Evolutionary conservation across 345 rosid genomes (phyloP), one percentile per base, ranked within the genome.

Genomic region (Sonneratia alba): DNA sequence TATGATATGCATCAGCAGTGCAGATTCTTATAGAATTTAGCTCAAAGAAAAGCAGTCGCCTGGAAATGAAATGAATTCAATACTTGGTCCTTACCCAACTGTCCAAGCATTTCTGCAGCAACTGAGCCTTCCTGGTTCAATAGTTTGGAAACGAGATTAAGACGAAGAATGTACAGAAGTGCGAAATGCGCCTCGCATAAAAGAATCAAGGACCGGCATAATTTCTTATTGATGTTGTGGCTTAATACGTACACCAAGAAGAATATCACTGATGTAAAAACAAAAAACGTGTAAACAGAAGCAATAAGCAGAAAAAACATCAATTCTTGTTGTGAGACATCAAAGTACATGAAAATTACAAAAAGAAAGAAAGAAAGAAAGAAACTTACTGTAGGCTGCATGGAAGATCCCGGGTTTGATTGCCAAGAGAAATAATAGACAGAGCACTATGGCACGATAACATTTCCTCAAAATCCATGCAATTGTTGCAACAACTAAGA

Each of bases 181-280:
- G 84, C 76, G 45, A 83, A 83, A 73, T 83, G 86, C 36, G 57
- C 73, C 69, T 81, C 84, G 10, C 86, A 83, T 38, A 83, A 64
- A 73, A 83, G 75, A 45, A 81, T 74, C 74, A 83, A 42, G 72
- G 75, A 68, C 49, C 77, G 77, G 55, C 83, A 71, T 36, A 73
- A 66, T 76, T 71, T 79, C 64, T 66, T 68, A 61, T 79, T 75
- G 72, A 83, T 79, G 64, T 18, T 73, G 73, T 79, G 77, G 78
- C 84, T 80, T 36, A 83, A 71, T 62, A 83, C 78, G 72, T 76
- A 81, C 47, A 77, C 47, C 66, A 83, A 53, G 71, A 83, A 81
- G 79, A 77, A 83, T 68, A 77, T 61, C 81, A 83, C 86, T 83
- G 84, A 37, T 67, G 69, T 68, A 76, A 61, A 61, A 76, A 75